Conservation (phyloP, 768 basidiomycete genomes). For the Pisolithus albus region DNA sequence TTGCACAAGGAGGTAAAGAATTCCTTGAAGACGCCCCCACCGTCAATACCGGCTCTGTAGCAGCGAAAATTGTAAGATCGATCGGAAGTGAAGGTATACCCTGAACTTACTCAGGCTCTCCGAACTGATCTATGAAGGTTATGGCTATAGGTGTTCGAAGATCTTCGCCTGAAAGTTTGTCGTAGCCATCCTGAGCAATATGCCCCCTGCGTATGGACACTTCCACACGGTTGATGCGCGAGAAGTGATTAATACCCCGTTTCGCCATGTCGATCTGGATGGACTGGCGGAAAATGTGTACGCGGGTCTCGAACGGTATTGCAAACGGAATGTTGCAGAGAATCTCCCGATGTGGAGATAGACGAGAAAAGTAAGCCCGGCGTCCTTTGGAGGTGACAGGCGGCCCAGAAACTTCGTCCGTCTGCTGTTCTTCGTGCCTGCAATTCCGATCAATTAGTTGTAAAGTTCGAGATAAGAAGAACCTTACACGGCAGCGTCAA, state of each 20-base stretch:
- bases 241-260: conserved; percentile 12
- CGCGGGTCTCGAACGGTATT: conserved; percentile 88
- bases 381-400: conserved; percentile 56
- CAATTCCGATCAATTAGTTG: not conserved
- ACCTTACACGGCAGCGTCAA: conserved; percentile 78
- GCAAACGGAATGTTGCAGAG: conserved; percentile 95
- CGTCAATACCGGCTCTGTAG: conserved; percentile 81
- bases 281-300: conserved; percentile 83
- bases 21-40: conserved; percentile 97
- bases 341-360: conserved; percentile 71
- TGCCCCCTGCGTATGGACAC: conserved; percentile 48
- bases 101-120: conserved; percentile 66
- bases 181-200: conserved; percentile 90
- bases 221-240: conserved; percentile 17
- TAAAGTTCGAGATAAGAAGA: not conserved
- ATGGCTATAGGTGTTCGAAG: conserved; percentile 83
- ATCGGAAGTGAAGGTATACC: not conserved
- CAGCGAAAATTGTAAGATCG: conserved; percentile 1
- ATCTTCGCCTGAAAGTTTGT: conserved; percentile 67
- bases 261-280: conserved; percentile 53
- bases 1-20: conserved; percentile 89
- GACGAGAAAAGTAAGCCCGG: conserved; percentile 52
- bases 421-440: conserved; percentile 62
- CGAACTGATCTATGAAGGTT: conserved; percentile 87
- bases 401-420: conserved; percentile 22